phyloP scores from a whole-genome alignment of 768 basidiomycete species.

The Hydnomerulius pinastri region DNA sequence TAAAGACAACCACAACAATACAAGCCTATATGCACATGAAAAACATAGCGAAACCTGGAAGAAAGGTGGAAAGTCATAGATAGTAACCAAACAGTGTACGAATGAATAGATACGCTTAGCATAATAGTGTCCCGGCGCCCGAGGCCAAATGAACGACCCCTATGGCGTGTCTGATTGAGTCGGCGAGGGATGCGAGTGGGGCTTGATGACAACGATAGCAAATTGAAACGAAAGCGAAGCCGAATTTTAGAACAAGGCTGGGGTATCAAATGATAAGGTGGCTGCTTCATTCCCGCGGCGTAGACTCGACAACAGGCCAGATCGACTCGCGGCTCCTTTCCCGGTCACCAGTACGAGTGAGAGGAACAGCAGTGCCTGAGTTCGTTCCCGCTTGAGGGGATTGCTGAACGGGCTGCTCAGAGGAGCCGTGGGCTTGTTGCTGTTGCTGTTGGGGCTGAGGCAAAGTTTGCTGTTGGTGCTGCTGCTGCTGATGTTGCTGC shows the following conservation, averaged over 20 bases:
- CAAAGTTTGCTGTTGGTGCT: slow-evolving; percentile 23
- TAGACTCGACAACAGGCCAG: slow-evolving; percentile 31
- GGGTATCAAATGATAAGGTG: slow-evolving; percentile 13
- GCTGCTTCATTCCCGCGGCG: slow-evolving; percentile 27
- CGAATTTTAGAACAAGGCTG: slow-evolving; percentile 15
- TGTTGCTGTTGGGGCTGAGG: slow-evolving; percentile 25
- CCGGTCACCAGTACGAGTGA: slow-evolving; percentile 27
- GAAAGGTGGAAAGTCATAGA: slow-evolving; percentile 22
- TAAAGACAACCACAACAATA: slow-evolving; percentile 29
- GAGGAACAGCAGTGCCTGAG: slow-evolving; percentile 19
- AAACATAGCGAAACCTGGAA: slow-evolving; percentile 21
- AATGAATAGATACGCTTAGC: slow-evolving; percentile 22
- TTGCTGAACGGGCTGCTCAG: slow-evolving; percentile 27
- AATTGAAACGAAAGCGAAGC: slow-evolving; percentile 28
- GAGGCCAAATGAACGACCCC: slow-evolving; percentile 9
- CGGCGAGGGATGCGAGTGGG: slow-evolving; percentile 21
- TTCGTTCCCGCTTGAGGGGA: slow-evolving; percentile 18
- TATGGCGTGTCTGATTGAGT: slow-evolving; percentile 14
- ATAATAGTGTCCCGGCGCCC: slow-evolving; percentile 28
- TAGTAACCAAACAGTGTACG: slow-evolving; percentile 27
- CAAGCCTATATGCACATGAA: slow-evolving; percentile 28
- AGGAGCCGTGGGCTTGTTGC: slow-evolving; percentile 19
- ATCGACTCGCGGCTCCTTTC: slow-evolving; percentile 30
- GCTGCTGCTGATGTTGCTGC: slow-evolving; percentile 28
- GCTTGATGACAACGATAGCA: slow-evolving; percentile 30